Conservation (phyloP, 129 eudicot genomes). For the Arctium lappa region DNA sequence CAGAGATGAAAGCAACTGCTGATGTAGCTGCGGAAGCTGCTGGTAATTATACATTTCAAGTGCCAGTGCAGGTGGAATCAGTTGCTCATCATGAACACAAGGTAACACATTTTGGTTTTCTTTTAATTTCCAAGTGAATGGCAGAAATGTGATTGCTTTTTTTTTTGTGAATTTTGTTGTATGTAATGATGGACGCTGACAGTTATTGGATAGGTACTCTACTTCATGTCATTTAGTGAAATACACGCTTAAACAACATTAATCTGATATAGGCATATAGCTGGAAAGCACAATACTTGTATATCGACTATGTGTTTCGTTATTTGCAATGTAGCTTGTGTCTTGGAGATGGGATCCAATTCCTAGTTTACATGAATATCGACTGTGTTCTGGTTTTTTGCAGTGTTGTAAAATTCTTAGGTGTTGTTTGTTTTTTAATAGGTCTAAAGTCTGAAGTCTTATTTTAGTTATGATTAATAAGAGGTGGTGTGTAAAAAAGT, state of each 20-base stretch:
- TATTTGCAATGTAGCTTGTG: not conserved
- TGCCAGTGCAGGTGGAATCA: slow-evolving; percentile 50
- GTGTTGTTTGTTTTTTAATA: too few species aligned
- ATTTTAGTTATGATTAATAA: too few species aligned
- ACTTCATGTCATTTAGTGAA: not conserved
- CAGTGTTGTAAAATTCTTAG: not conserved
- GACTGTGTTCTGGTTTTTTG: not conserved
- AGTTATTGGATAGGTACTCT: not conserved
- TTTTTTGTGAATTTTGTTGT: not conserved
- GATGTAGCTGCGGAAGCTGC: slow-evolving; percentile 84
- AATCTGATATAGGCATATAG: not conserved
- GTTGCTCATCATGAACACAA: slow-evolving; percentile 40
- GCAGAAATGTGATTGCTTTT: not conserved
- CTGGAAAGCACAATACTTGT: not conserved
- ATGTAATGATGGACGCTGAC: not conserved
- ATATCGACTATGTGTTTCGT: too few species aligned
- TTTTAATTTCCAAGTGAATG: not conserved
- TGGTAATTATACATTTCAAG: slow-evolving; percentile 54
- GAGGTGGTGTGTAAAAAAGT: too few species aligned
- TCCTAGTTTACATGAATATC: not conserved
- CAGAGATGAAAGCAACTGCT: slow-evolving; percentile 68
- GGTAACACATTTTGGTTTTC: slow-evolving; percentile 32
- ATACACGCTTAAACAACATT: not conserved
- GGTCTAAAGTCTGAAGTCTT: too few species aligned
- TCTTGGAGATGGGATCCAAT: not conserved